Percentiles rank a stretch among this genome's conserved stretches.
These are phyloP conservation scores for Biscogniauxia marginata DNA, from an alignment of 2,329 filamentous ascomycete genomes.

Conservation along the genomic window DNA sequence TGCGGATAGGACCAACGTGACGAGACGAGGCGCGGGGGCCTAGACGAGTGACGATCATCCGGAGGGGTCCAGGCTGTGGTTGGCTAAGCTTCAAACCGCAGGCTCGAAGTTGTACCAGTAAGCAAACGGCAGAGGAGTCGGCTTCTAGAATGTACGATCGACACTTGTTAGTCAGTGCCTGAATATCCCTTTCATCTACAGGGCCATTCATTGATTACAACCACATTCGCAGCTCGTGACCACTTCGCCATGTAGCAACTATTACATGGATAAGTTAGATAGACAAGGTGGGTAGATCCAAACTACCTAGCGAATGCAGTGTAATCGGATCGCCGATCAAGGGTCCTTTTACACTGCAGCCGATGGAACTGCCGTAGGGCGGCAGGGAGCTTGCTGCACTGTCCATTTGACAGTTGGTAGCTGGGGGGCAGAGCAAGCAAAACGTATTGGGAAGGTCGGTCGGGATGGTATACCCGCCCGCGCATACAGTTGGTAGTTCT, in stretches of 20 bases:
- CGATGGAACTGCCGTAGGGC: not conserved
- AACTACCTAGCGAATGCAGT: not conserved
- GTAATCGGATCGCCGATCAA: not conserved
- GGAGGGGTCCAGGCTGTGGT: not conserved
- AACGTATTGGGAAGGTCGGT: not conserved
- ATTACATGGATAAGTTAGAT: not conserved
- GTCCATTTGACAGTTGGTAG: not conserved
- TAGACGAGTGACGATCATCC: not conserved
- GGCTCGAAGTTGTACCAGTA: not conserved
- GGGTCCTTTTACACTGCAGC: not conserved
- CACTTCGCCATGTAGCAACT: not conserved
- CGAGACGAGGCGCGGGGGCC: not conserved
- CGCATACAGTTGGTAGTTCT: not conserved
- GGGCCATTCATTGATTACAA: not conserved
- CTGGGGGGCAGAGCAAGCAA: not conserved
- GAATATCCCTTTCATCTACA: not conserved
- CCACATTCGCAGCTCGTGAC: not conserved
- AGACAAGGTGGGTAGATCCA: not conserved
- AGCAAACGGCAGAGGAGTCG: not conserved
- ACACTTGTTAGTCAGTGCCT: not conserved
- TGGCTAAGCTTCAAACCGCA: not conserved
- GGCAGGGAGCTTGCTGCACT: not conserved
- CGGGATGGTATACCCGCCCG: not conserved
- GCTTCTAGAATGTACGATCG: not conserved
- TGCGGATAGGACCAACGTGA: not conserved